These are phyloP conservation scores for Suhomyces choctaworum DNA, from an alignment of 1,139 yeast genomes.

Conservation along the genomic window DNA sequence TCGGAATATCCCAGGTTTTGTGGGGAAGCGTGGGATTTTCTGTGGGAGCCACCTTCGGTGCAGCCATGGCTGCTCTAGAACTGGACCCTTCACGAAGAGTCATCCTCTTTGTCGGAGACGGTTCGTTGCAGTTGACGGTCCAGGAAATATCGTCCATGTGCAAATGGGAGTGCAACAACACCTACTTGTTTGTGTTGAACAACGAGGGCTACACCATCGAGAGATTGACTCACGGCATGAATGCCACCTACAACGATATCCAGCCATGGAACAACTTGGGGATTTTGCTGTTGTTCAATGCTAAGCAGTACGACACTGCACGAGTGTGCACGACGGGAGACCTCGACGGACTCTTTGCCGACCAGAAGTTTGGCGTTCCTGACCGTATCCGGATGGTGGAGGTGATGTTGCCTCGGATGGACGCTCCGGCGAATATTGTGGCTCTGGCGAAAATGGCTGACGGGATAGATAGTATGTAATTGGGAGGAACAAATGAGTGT, in stretches of 20 bases:
- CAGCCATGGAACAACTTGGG: constrained; percentile 42
- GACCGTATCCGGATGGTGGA: constrained; percentile 38
- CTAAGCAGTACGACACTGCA: constrained; percentile 28
- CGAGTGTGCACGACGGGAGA: constrained; percentile 31
- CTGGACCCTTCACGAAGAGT: constrained; percentile 35
- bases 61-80: constrained; percentile 67
- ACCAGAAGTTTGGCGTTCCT: constrained; percentile 28
- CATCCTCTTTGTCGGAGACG: constrained; percentile 42
- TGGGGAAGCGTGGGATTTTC: constrained; percentile 93
- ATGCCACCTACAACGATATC: constrained; percentile 38
- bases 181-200: constrained; percentile 39
- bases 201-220: constrained; percentile 45
- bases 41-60: constrained; percentile 84
- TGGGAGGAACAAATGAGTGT: too few relatives aligned
- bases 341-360: constrained; percentile 27
- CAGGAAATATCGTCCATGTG: constrained; percentile 45
- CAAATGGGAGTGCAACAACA: constrained; percentile 22
- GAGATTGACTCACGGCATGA: constrained; percentile 39
- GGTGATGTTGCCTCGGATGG: constrained; percentile 37
- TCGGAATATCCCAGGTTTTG: constrained; percentile 83
- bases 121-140: constrained; percentile 45
- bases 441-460: constrained; percentile 80
- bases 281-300: constrained; percentile 33
- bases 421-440: constrained; percentile 40
- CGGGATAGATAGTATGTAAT: constrained; percentile 24